Evolutionary conservation across 768 basidiomycete species (phyloP).

Genomic region (Suillus subluteus): DNA sequence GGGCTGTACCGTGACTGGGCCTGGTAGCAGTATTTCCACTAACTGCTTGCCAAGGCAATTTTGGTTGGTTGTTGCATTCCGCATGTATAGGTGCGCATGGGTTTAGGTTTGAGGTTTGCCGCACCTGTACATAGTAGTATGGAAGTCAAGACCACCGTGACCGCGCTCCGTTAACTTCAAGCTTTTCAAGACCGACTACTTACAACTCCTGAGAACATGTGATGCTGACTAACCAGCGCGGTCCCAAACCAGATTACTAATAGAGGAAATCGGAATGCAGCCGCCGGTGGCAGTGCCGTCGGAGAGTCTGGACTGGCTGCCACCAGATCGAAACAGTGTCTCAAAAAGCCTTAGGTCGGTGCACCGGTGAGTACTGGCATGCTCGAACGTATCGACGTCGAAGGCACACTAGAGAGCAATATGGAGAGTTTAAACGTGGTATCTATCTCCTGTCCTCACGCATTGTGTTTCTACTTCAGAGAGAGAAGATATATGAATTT

Average conservation of each 20-base stretch:
- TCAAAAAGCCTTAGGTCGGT: no score
- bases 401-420: neutral
- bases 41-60: neutral
- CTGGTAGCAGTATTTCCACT: neutral
- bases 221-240: no score
- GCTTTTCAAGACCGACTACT: no score
- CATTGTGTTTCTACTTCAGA: neutral
- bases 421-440: neutral
- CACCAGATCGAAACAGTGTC: no score
- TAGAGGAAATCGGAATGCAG: no score
- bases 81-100: neutral
- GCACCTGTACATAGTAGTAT: neutral
- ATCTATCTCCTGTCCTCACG: neutral
- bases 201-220: no score
- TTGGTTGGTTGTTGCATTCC: neutral
- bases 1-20: neutral
- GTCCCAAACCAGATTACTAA: no score
- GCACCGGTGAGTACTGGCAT: no score
- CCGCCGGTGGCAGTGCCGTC: no score
- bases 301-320: no score
- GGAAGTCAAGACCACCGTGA: no score
- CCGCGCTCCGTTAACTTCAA: no score
- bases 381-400: neutral
- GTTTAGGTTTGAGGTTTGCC: neutral
- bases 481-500: neutral